A percentile compares a stretch with the other conserved stretches of the same genome.
Evolutionary conservation across 352 stramenopile species (phyloP).

Genomic region (Globisporangium nodosum): DNA sequence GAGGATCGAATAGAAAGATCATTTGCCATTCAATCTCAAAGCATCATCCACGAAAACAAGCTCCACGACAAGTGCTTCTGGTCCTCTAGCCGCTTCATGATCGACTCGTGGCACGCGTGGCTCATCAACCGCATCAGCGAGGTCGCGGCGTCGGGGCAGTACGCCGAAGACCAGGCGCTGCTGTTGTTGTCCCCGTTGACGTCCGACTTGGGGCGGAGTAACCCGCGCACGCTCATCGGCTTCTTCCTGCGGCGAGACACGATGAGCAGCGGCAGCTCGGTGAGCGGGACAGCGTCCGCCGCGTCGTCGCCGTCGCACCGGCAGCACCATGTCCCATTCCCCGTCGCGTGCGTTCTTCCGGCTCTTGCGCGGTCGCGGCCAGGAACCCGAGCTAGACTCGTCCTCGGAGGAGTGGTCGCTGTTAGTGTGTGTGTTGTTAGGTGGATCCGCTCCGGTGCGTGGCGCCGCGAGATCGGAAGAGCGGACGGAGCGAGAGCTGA

Average conservation of each 20-base stretch:
- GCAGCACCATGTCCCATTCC: slow-evolving; percentile 36
- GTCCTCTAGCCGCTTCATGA: slow-evolving; percentile 77
- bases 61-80: slow-evolving; percentile 73
- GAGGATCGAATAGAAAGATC: no score
- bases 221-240: not conserved
- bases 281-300: not conserved
- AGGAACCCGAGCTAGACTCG: slow-evolving; percentile 14
- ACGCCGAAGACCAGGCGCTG: slow-evolving; percentile 13
- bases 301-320: slow-evolving; percentile 5
- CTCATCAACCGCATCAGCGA: slow-evolving; percentile 77
- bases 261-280: not conserved
- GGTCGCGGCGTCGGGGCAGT: slow-evolving; percentile 44
- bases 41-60: slow-evolving; percentile 84
- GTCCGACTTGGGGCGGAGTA: not conserved
- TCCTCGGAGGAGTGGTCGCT: slow-evolving; percentile 13
- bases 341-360: slow-evolving; percentile 63
- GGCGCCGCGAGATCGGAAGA: not conserved
- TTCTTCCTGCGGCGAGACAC: slow-evolving; percentile 11
- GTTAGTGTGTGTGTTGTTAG: not conserved
- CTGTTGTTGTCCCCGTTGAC: slow-evolving; percentile 1
- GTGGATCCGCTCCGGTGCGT: slow-evolving; percentile 1
- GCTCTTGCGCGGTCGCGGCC: slow-evolving; percentile 36
- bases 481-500: no score
- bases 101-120: slow-evolving; percentile 81
- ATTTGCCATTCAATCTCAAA: slow-evolving; percentile 18